These are phyloP conservation scores for Endoconidiophora laricicola DNA, from an alignment of 2,329 filamentous ascomycete species.

Conservation along the genomic window DNA sequence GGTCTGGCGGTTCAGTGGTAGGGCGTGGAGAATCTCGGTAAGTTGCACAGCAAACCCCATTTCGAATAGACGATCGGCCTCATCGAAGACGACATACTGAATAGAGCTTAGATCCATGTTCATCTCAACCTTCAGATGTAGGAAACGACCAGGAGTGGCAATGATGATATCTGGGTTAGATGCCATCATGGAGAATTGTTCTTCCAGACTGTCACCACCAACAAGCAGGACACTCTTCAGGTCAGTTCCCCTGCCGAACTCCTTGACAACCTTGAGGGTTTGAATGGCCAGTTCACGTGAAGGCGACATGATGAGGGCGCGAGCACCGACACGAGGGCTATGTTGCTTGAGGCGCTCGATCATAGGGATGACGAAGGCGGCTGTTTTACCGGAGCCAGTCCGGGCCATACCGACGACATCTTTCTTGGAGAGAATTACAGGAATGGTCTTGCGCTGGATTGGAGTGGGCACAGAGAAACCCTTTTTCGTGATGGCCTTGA, in stretches of 20 bases:
- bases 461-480: slow-evolving; percentile 93
- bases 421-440: slow-evolving; percentile 70
- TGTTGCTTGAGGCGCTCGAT: slow-evolving; percentile 84
- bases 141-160: slow-evolving; percentile 85
- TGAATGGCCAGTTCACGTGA: slow-evolving; percentile 89
- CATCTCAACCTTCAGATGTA: slow-evolving; percentile 98
- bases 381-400: slow-evolving; percentile 97
- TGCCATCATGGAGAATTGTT: slow-evolving; percentile 86
- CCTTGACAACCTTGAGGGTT: slow-evolving; percentile 91
- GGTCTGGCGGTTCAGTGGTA: slow-evolving; percentile 74
- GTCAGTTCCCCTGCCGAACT: slow-evolving; percentile 79
- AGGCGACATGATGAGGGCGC: slow-evolving; percentile 78
- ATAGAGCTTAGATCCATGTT: slow-evolving; percentile 76
- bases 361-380: slow-evolving; percentile 96
- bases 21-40: slow-evolving; percentile 76
- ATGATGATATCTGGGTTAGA: slow-evolving; percentile 95
- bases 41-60: slow-evolving; percentile 96
- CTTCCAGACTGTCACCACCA: slow-evolving; percentile 87
- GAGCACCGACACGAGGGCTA: slow-evolving; percentile 68
- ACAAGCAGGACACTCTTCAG: slow-evolving; percentile 80
- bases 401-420: slow-evolving; percentile 99
- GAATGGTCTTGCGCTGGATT: slow-evolving; percentile 93
- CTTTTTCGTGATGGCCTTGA: slow-evolving; percentile 85
- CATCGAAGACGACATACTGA: slow-evolving; percentile 90
- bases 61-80: slow-evolving; percentile 91